Base-by-base conservation (phyloP, 192 early-diverging fungal species). In the Dissophora ornata region DNA sequence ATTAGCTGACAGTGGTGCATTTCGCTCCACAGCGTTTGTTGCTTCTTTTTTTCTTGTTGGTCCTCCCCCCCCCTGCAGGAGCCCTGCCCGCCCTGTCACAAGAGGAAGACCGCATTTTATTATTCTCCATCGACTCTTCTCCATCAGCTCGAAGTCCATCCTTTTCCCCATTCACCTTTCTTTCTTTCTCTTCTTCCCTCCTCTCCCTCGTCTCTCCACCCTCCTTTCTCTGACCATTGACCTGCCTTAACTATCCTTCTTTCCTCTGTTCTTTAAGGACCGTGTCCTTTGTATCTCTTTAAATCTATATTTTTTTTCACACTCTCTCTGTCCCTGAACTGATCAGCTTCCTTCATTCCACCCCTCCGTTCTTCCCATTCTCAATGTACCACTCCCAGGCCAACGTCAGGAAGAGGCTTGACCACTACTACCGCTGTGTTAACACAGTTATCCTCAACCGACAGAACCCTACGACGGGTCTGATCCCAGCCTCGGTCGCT, bases 401-500 rank as follows among this genome's bases (percentile, higher is more conserved):
- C 8, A 67, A 61, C 26, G 65, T 77, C 45, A 58, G 65, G 1
- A 77, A 82, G 57, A 71, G 88, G 33, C 85, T 96, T 7, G 91
- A 96, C 66, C 81, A 85, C 65, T 94, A 92, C 79, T 94, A 93
- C 57, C 80, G 88, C 15, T 88, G 88, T 34, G 87, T 94, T 47
- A 85, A 86, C 19, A 70, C 86, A 28, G 92, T 92, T 42, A 94
- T 94, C 74, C 81, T 96, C 29, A 85, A 90, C 21, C 80, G 90
- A 15, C 93, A 94, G 77, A 92, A 94, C 67, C 86, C 92, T 6
- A 88, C 88, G 19, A 94, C 90, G 13, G 94, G 94, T 19, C 82
- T 96, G 80, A 94, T 96, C 54, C 94, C 93, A 9, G 94, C 94
- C 12, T 93, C 91, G 3, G 91, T 93, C 16, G 94, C 94, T 28